These are phyloP conservation scores for Hemerocallis citrina DNA, from an alignment of 106 monocot genomes.

Conservation along the genomic window DNA sequence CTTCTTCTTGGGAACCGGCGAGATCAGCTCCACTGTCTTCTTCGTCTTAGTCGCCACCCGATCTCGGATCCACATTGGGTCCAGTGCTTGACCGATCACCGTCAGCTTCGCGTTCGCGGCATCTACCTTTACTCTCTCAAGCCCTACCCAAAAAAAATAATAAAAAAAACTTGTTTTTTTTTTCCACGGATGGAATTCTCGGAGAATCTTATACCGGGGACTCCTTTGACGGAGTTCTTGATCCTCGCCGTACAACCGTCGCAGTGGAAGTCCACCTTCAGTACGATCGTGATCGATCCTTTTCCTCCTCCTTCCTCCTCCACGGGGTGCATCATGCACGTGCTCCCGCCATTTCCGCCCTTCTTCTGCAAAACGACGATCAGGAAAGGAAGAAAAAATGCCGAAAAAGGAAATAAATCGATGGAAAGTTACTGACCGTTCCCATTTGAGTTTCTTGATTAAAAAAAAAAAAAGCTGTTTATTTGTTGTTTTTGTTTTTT, in stretches of 20 bases:
- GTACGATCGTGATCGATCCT: constrained; percentile 19
- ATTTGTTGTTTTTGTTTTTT: too few relatives aligned
- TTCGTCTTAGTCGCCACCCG: constrained; percentile 30
- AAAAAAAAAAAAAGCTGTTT: too few relatives aligned
- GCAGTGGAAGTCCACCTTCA: constrained; percentile 63
- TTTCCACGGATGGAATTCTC: neutral
- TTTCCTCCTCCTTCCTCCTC: neutral
- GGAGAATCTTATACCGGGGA: constrained; percentile 44
- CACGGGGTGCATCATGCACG: too few relatives aligned
- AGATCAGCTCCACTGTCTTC: constrained; percentile 42
- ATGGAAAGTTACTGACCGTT: too few relatives aligned
- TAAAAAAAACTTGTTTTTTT: neutral
- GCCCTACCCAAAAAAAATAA: too few relatives aligned
- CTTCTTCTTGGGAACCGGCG: constrained; percentile 15
- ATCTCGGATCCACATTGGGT: constrained; percentile 35
- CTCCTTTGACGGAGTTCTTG: constrained; percentile 23
- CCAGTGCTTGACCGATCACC: constrained; percentile 47
- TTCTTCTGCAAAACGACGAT: too few relatives aligned
- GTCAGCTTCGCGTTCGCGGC: constrained; percentile 27
- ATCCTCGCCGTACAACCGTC: constrained; percentile 55
- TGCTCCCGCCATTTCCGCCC: too few relatives aligned
- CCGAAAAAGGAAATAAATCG: too few relatives aligned
- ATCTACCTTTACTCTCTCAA: constrained; percentile 13
- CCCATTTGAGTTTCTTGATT: too few relatives aligned
- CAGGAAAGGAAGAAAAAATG: too few relatives aligned